A percentile compares a stretch with the other conserved stretches of the same genome.
Evolutionary conservation across 176 grass and related monocot genomes (phyloP).

Genomic region (Chloris gayana): DNA sequence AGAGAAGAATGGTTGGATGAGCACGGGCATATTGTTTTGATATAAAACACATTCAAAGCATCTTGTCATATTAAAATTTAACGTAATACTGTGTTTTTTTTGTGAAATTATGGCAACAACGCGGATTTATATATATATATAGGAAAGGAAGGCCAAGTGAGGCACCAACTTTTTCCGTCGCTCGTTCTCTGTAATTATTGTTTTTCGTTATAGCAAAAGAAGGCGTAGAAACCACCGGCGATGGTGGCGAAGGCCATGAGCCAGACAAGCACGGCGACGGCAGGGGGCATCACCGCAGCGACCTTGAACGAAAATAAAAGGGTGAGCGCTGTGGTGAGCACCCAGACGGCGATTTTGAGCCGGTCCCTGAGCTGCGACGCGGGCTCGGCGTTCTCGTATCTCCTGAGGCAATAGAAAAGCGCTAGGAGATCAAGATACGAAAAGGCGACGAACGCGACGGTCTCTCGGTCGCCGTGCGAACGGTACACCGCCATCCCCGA

Average conservation of each 20-base stretch:
- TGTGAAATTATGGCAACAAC: no score
- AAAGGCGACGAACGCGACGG: conserved; percentile 11
- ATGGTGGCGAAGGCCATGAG: not conserved
- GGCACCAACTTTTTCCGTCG: no score
- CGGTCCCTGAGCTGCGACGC: not conserved
- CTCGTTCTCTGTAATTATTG: not conserved
- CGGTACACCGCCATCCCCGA: conserved; percentile 11
- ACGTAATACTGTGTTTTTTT: no score
- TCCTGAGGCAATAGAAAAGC: no score
- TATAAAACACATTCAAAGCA: no score
- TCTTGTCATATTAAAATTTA: no score
- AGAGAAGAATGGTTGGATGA: no score
- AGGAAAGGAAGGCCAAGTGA: no score
- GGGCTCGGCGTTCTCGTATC: not conserved
- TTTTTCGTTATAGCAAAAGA: not conserved
- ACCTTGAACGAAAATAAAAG: conserved; percentile 15
- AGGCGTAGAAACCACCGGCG: not conserved
- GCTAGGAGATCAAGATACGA: not conserved
- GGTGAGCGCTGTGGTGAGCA: not conserved
- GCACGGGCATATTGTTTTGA: no score
- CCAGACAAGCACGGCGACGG: not conserved
- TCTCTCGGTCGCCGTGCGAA: not conserved
- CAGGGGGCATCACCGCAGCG: conserved; percentile 1
- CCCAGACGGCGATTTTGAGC: conserved; percentile 9
- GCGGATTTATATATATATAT: no score